Evolutionary conservation across 495 filamentous ascomycete species (phyloP), one percentile per base, ranked within the genome.

Genomic region (Lichenothelia convexa): DNA sequence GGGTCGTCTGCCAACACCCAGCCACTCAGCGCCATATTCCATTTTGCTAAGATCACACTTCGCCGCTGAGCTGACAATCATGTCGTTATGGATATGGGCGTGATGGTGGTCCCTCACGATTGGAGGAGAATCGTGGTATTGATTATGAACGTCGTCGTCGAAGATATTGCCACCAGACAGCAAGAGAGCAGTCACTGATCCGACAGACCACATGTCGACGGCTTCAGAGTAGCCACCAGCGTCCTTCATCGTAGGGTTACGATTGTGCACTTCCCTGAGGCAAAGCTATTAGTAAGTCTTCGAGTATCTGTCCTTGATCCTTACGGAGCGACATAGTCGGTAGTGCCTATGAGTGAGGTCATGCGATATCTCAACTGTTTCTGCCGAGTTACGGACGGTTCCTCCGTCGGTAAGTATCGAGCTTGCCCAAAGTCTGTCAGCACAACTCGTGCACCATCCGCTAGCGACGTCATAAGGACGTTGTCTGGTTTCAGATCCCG

Each of bases 401-500:
- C 12, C 22, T 23, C 17, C 16, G 18, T 31, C 32, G 48, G n/a
- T 6, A 65, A 37, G 12, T 58, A 54, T 22, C 56, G 68, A 5
- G 75, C 70, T 34, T 68, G 64, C 6, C 81, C 81, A 52, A 89
- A 79, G 46, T 89, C 81, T 0, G 75, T 75, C 17, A 89, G 57
- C 1, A 85, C 64, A 15, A 85, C 58, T 18, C 81, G 46, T 1
- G 50, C 50, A 1, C 53, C 54, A 18, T 43, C 41, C 12, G 42
- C 35, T 27, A 53, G 45, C 5, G 58, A 60, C 23, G 69, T 67
- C 56, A 77, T 64, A 8, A 80, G 59, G 5, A 79, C 64, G 32
- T 79, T 80, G 23, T 79, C 75, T 0, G 73, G 75, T 47, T 80
- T 80, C n/a, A 80, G 51, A 42, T 80, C 75, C 20, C 75, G 54